These are phyloP conservation scores for Pyrenophora tritici-repentis DNA, from an alignment of 2,329 filamentous ascomycete genomes.

Conservation along the genomic window DNA sequence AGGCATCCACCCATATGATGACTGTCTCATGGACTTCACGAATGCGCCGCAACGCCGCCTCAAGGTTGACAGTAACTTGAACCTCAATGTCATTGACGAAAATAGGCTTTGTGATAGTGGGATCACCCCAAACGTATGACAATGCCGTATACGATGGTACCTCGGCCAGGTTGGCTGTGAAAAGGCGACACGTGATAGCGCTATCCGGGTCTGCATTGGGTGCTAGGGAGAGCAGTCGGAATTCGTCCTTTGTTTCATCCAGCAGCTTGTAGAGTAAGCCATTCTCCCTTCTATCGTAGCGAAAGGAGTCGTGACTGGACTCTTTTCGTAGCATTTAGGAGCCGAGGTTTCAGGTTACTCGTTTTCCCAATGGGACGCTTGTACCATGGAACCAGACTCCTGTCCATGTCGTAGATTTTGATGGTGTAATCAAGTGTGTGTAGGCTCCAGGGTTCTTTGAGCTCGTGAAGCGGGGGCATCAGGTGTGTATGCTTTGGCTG, in stretches of 20 bases:
- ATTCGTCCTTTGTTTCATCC: background rate
- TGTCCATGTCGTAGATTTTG: background rate
- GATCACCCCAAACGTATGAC: slow-evolving; percentile 15
- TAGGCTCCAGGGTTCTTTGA: background rate
- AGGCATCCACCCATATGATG: slow-evolving; percentile 1
- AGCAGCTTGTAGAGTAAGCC: background rate
- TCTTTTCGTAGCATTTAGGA: no score
- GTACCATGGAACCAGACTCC: no score
- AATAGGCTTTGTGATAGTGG: background rate
- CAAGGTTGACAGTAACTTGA: background rate
- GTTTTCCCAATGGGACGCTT: no score
- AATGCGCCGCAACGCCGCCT: background rate
- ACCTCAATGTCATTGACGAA: background rate
- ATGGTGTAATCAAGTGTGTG: background rate
- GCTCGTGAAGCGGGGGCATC: background rate
- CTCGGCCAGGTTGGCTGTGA: slow-evolving; percentile 3
- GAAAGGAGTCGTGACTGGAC: no score
- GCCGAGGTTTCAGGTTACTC: no score
- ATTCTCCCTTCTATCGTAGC: no score
- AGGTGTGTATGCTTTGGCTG: background rate
- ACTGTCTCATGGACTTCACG: background rate
- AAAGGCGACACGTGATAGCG: background rate
- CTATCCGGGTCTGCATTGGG: background rate
- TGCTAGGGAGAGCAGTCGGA: background rate
- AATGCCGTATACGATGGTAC: slow-evolving; percentile 11